Evolutionary conservation across 495 filamentous ascomycete genomes (phyloP), one percentile per base, ranked within the genome.

Genomic region (Daldinia decipiens): DNA sequence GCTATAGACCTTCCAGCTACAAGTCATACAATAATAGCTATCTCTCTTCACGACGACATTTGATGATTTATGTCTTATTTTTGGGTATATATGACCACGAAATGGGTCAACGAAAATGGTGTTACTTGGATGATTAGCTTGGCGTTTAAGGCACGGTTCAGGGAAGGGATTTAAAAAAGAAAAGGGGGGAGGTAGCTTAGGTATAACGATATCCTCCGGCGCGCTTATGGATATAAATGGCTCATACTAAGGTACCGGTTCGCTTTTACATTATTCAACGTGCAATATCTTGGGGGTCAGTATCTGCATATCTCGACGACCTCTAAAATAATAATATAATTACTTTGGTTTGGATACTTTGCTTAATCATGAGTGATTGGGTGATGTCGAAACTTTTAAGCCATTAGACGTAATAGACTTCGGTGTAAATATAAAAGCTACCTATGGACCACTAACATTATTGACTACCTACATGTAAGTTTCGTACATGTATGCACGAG

Each of bases 311-410:
- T 62, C 62, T 51, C 52, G 1, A 63, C 27, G 17, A 61, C 53
- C 59, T 43, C 31, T 54, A 59, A 36, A 67, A 51, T 66, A 62
- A 57, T 67, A 71, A 71, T 66, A 65, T 66, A 71, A 66, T 67
- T 24, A 5, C 21, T 47, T 24, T 17, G 17, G 19, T 9, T 47
- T 47, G 8, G 43, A 47, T 17, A 9, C 8, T 47, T 21, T 47
- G 6, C 3, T 17, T 47, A 3, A 4, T 24, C 7, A 21, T 47
- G 1, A 15, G 19, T 38, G 55, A 57, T 47, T 27, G 6, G 38
- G 19, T 26, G 3, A 19, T 36, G 2, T 54, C 32, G 12, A 7
- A 54, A 7, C 9, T 5, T 24, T 24, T 47, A 47, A 12, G 17
- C 21, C 6, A 12, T 24, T 9, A 40, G n/a, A 40, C 34, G 12